phyloP scores from a whole-genome alignment of 306 rosid genomes.

The Medicago arabica region DNA sequence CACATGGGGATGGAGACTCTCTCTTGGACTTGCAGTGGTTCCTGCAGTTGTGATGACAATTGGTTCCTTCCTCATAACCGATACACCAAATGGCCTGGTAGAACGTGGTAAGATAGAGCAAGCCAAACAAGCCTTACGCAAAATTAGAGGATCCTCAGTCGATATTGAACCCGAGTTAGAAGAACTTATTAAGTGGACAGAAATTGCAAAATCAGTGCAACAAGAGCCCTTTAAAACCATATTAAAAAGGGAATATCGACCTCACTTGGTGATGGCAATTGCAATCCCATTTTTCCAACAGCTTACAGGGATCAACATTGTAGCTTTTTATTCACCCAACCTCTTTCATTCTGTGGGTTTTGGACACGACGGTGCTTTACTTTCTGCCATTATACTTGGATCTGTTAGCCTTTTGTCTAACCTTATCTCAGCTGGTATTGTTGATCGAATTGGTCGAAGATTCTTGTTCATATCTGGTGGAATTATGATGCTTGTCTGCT shows the following conservation, averaged over 20 bases:
- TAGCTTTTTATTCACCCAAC: conserved; percentile 75
- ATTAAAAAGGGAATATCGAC: conserved; percentile 61
- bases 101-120: conserved; percentile 56
- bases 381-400: conserved; percentile 66
- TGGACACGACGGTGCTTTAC: conserved; percentile 59
- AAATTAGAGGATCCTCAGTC: conserved; percentile 51
- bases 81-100: conserved; percentile 65
- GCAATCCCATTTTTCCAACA: conserved; percentile 65
- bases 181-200: conserved; percentile 42
- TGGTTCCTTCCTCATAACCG: conserved; percentile 60
- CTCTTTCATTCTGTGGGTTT: conserved; percentile 71
- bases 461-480: conserved; percentile 67
- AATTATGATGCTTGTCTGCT: conserved; percentile 60
- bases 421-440: conserved; percentile 51
- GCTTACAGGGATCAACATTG: conserved; percentile 69
- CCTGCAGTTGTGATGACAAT: conserved; percentile 56
- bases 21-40: conserved; percentile 66
- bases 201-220: conserved; percentile 39
- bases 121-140: conserved; percentile 57
- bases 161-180: conserved; percentile 58
- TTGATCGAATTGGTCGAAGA: conserved; percentile 73
- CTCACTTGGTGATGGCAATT: conserved; percentile 63
- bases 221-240: conserved; percentile 60
- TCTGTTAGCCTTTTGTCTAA: conserved; percentile 50
- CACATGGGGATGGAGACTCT: conserved; percentile 72